These are phyloP conservation scores for Quillaja saponaria DNA, from an alignment of 306 rosid genomes.

Conservation along the genomic window DNA sequence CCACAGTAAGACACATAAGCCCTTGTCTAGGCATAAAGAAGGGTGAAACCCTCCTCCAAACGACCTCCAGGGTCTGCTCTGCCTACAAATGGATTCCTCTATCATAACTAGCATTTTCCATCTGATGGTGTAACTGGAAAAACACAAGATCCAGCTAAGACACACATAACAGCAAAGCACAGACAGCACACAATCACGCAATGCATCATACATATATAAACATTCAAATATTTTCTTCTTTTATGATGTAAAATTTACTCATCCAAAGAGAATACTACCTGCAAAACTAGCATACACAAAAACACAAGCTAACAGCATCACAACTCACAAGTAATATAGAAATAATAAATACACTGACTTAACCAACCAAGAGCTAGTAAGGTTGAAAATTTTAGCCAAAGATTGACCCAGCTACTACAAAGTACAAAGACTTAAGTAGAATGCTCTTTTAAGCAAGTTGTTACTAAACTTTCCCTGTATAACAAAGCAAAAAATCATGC, in stretches of 20 bases:
- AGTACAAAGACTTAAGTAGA: no score
- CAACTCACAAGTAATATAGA: not conserved
- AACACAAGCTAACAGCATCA: not conserved
- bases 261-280: not conserved
- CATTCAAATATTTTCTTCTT: no score
- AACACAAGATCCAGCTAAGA: conserved; percentile 14
- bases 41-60: conserved; percentile 59
- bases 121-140: conserved; percentile 61
- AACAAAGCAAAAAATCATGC: not conserved
- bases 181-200: no score
- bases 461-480: no score
- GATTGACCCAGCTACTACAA: not conserved
- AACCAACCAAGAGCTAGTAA: conserved; percentile 1
- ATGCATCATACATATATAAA: no score
- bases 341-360: not conserved
- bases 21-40: conserved; percentile 38
- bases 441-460: no score
- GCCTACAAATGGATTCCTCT: conserved; percentile 52
- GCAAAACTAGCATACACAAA: not conserved
- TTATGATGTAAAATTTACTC: not conserved
- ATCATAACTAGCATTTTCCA: conserved; percentile 59
- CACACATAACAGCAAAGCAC: no score
- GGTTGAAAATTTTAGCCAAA: not conserved
- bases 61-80: conserved; percentile 64
- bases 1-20: no score